Base-by-base conservation (phyloP, 305 asterid species). In the Petunia hybrid region DNA sequence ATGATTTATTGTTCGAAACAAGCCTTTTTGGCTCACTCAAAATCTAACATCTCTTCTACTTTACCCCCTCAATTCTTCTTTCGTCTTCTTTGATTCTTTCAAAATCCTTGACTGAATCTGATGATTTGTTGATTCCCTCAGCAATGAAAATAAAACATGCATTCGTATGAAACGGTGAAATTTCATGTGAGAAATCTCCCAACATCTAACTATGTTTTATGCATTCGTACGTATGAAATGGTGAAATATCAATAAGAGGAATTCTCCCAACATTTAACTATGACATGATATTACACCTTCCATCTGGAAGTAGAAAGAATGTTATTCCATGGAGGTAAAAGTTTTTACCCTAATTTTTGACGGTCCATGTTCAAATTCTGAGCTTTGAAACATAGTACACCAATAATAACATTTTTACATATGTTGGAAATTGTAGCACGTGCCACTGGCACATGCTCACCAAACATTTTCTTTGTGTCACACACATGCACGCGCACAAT, bases 391-490 rank as follows among this genome's bases (percentile, higher is more conserved):
- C 45, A 71, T 35, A 71, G 78, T 48, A 35, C 78, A 48, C 8
- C 22, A 31, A 31, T 68, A n/a, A 31, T 8, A 35, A 48, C 35
- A 71, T 10, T 12, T 35, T 48, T 48, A 48, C 56, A 9, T 51
- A 2, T 13, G 31, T 48, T 73, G 35, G 35, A 73, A 73, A 48
- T 73, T 61, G 78, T 35, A 51, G 78, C 78, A 73, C 78, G 51
- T 73, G 78, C 7, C 16, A 6, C 62, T 48, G 60, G 16, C 77
- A 70, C 42, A 70, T 45, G 77, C 41, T 22, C 77, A 70, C 77
- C 60, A 70, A 70, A 70, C 77, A 70, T 46, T 70, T 43, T 68
- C 39, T 68, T n/a, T 68, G 75, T 68, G 7, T 41, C 75, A 42
- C 56, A 51, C 56, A 8, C 4, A 51, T 16, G 22, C 61, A 10